Evolutionary conservation across 2,329 filamentous ascomycete species (phyloP).

Genomic region (Venturia nashicola): DNA sequence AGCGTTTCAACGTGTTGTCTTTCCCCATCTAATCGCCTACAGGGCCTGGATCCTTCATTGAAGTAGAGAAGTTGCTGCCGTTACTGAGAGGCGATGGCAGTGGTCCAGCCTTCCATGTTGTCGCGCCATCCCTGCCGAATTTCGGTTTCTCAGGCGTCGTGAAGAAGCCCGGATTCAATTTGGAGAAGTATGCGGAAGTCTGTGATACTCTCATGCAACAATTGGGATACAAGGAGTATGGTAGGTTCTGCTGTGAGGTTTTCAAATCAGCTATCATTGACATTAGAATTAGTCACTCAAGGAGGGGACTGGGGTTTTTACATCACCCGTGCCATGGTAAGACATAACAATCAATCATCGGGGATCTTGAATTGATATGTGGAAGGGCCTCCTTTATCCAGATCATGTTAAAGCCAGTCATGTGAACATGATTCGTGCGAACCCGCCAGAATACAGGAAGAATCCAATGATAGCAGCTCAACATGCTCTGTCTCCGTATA

Average conservation of each 20-base stretch:
- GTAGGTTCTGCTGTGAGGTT: slow-evolving; percentile 14
- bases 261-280: background rate
- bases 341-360: background rate
- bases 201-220: slow-evolving; percentile 56
- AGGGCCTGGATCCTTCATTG: slow-evolving; percentile 57
- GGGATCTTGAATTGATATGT: slow-evolving; percentile 19
- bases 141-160: slow-evolving; percentile 41
- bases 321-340: slow-evolving; percentile 43
- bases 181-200: slow-evolving; percentile 43
- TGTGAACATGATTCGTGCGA: slow-evolving; percentile 45
- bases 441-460: slow-evolving; percentile 33
- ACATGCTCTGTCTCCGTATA: slow-evolving; percentile 43
- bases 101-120: slow-evolving; percentile 38
- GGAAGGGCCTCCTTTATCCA: slow-evolving; percentile 41
- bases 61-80: slow-evolving; percentile 49
- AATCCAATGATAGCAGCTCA: slow-evolving; percentile 47
- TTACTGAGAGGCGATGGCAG: slow-evolving; percentile 26
- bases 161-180: slow-evolving; percentile 42
- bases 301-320: slow-evolving; percentile 62
- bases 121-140: slow-evolving; percentile 43
- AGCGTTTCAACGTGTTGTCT: background rate
- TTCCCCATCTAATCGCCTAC: background rate
- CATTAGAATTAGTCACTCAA: slow-evolving; percentile 28
- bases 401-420: slow-evolving; percentile 46
- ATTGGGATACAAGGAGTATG: slow-evolving; percentile 52